A percentile compares a stretch with the other conserved stretches of the same genome.
phyloP scores from a whole-genome alignment of 2,329 filamentous ascomycete species.

The Xylariomycetidae sp. region DNA sequence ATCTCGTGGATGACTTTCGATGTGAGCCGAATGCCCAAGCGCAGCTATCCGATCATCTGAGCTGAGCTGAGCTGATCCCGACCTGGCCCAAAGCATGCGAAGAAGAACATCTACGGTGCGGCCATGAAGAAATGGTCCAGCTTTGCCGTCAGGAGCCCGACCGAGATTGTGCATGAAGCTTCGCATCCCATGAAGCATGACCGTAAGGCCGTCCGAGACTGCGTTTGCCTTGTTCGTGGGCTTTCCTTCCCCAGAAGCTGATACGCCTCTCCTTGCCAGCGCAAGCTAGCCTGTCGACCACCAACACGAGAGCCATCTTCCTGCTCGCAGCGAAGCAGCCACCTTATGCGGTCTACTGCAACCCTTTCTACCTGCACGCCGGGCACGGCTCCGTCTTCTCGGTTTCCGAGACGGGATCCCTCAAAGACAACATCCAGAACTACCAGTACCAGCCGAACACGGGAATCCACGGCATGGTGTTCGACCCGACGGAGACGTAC shows the following conservation, averaged over 20 bases:
- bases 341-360: slow-evolving; percentile 79
- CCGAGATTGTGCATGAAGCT: slow-evolving; percentile 66
- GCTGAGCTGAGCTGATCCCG: slow-evolving; percentile 11
- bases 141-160: slow-evolving; percentile 69
- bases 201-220: slow-evolving; percentile 42
- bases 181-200: slow-evolving; percentile 73
- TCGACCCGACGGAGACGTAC: slow-evolving; percentile 66
- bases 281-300: slow-evolving; percentile 59
- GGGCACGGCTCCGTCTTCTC: slow-evolving; percentile 75
- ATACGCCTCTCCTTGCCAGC: slow-evolving; percentile 36
- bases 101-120: slow-evolving; percentile 81
- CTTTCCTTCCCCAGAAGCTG: slow-evolving; percentile 4
- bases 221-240: neutral
- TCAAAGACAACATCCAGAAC: slow-evolving; percentile 63
- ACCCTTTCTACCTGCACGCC: slow-evolving; percentile 83
- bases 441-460: slow-evolving; percentile 64
- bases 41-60: too few relatives aligned
- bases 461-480: slow-evolving; percentile 78
- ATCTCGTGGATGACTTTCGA: slow-evolving; percentile 94
- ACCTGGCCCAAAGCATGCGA: slow-evolving; percentile 55
- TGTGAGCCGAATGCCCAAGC: slow-evolving; percentile 52
- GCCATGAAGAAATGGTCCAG: slow-evolving; percentile 93
- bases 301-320: slow-evolving; percentile 86
- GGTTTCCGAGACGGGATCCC: slow-evolving; percentile 49
- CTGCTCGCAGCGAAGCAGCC: slow-evolving; percentile 71